phyloP scores from a whole-genome alignment of 768 basidiomycete species.

The Termitomyces heimii region DNA sequence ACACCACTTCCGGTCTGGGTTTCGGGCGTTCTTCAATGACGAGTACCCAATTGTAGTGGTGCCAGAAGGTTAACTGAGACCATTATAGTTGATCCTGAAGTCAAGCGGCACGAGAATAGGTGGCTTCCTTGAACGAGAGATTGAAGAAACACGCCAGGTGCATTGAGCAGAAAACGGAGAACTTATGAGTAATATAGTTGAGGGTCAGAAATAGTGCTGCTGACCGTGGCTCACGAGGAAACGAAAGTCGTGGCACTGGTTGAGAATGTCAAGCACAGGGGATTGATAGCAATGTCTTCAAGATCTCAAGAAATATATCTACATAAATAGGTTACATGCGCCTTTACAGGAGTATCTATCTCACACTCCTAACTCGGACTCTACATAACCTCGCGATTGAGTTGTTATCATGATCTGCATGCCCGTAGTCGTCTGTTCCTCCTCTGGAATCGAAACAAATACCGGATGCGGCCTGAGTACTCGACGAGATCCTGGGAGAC shows the following conservation, averaged over 20 bases:
- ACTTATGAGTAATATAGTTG: neutral
- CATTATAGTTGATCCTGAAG: neutral
- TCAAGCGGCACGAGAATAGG: neutral
- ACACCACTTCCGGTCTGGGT: neutral
- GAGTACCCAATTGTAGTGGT: neutral
- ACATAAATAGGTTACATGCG: neutral
- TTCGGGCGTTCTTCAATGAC: neutral
- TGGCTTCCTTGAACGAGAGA: neutral
- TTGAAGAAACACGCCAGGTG: neutral
- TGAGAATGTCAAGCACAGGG: too few relatives aligned
- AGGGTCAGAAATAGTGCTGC: neutral
- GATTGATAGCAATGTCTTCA: neutral
- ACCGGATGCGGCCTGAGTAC: neutral
- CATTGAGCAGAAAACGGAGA: neutral
- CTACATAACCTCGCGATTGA: neutral
- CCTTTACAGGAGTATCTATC: neutral
- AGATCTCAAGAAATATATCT: neutral
- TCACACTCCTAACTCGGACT: neutral
- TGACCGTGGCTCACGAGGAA: neutral
- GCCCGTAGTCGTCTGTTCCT: slow-evolving; percentile 11
- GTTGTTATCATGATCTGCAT: slow-evolving; percentile 3
- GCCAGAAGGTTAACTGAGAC: neutral
- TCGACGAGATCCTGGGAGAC: neutral
- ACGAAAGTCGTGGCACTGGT: neutral
- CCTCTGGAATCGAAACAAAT: slow-evolving; percentile 17